Base-by-base conservation (phyloP, 352 stramenopile species). In the Phytophthora sp. region DNA sequence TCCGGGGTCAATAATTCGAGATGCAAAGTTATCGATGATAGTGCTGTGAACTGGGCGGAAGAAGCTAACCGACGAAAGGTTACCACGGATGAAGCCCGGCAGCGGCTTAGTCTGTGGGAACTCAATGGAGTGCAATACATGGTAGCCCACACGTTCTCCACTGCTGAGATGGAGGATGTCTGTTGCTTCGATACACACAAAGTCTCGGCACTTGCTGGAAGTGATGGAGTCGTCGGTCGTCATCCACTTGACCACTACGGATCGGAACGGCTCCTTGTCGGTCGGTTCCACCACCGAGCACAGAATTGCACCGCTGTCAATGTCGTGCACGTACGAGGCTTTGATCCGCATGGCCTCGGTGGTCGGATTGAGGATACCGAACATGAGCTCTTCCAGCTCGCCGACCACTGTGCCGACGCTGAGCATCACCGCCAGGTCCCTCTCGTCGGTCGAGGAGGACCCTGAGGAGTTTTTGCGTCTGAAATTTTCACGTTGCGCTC, bases 301-400 rank as follows among this genome's bases (percentile, higher is more conserved):
- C 37, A 24, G 34, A n/a, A 39, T 39, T 61, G 37, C 37, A 9
- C 17, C 37, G 18, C 18, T 24, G 18, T 44, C 37, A 18, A 44
- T n/a, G 37, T 44, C 37, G 7, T 18, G 39, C 3, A 60, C 58
- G 52, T 59, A 53, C 15, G 31, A 39, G 3, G 62, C 45, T 24
- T 71, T 71, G 48, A 71, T 51, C 10, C 41, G 46, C 62, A 71
- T 71, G 28, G 45, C 54, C 21, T 60, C 55, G n/a, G 54, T 28
- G 10, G 48, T 62, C 15, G 62, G 46, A 28, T 66, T 71, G 11
- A 60, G 21, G 11, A 71, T 31, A 5, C 65, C 65, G 49, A 66
- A 61, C 61, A 73, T 69, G 28, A 69, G 34, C 34, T 73, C 65
- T 15, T 73, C 50, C 44, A 73, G 21, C 18, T 49, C 17, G 12